Evolutionary conservation across 2,329 filamentous ascomycete species (phyloP).

Genomic region (Achaetomium macrosporum): DNA sequence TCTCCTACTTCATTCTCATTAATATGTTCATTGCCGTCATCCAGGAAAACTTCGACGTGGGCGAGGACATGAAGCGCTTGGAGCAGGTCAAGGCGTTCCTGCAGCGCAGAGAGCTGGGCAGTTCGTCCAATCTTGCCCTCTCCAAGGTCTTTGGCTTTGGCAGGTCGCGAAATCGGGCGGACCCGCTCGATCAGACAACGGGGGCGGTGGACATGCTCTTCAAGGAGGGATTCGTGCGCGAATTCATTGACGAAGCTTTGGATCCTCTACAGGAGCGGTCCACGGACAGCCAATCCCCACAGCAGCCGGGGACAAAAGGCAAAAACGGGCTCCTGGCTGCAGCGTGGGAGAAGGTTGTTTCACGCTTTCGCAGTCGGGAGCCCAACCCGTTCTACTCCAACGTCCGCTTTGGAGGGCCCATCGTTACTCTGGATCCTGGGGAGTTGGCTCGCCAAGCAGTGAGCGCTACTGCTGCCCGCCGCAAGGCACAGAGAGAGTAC

Average conservation of each 20-base stretch:
- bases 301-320: constrained; percentile 32
- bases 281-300: constrained; percentile 32
- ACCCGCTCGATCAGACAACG: constrained; percentile 86
- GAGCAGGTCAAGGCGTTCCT: constrained; percentile 95
- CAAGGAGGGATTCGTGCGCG: constrained; percentile 89
- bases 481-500: constrained; percentile 86
- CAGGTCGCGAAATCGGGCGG: constrained; percentile 56
- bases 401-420: constrained; percentile 60
- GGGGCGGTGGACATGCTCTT: constrained; percentile 93
- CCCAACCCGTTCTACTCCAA: constrained; percentile 94
- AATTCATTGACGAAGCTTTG: constrained; percentile 78
- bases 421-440: constrained; percentile 75
- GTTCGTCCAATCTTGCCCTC: constrained; percentile 68
- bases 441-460: constrained; percentile 89
- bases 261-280: constrained; percentile 37
- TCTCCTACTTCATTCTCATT: constrained; percentile 90
- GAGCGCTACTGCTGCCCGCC: constrained; percentile 72
- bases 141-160: constrained; percentile 63
- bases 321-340: constrained; percentile 55
- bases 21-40: constrained; percentile 99
- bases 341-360: constrained; percentile 55
- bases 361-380: constrained; percentile 58
- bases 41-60: constrained; percentile 98
- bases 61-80: constrained; percentile 93
- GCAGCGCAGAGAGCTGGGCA: constrained; percentile 79